Base-by-base conservation (phyloP, 352 stramenopile genomes). In the Detonula confervacea region DNA sequence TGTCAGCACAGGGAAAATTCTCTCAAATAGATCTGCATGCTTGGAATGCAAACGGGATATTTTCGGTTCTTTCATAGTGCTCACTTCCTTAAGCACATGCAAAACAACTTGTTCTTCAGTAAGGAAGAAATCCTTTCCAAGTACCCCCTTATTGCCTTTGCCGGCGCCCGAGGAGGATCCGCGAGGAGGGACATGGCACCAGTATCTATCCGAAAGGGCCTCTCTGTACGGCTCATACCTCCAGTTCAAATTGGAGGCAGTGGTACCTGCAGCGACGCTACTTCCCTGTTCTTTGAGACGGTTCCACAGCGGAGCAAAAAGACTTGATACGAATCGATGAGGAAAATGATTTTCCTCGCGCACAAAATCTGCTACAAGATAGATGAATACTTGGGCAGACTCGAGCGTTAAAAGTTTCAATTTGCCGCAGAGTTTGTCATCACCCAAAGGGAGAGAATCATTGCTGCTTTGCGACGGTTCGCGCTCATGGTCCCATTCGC, bases 101-200 rank as follows among this genome's bases (percentile, higher is more conserved):
- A 80, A 51, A 22, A 76, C 79, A 51, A 87, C 46, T 24, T 77
- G 54, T 25, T 82, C 69, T 54, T 83, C 79, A 18, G 54, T 70
- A 0, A 77, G n/a, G 46, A 68, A 87, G 37, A 74, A 87, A 73
- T 87, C 79, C 63, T 68, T 51, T 29, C 73, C 79, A 16, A 64
- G 22, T 42, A 54, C 22, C 33, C 79, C 79, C 6, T 80, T 80
- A n/a, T n/a, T n/a, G n/a, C n/a, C n/a, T n/a, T n/a, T n/a, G n/a
- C n/a, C n/a, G 29, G 54, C 33, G 47, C 69, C 79, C 27, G 70
- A n/a, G 7, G 22, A 33, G 3, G 67, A 78, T 30, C 11, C 61
- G n/a, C n/a, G n/a, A 55, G 79, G 79, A 22, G 73, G 73, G 8
- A 82, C 73, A 42, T 60, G 83, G 35, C 73, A 80, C 72, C 73